Evolutionary conservation across 1,284 basidiomycete species (phyloP).

Genomic region (Termitomyces sp.): DNA sequence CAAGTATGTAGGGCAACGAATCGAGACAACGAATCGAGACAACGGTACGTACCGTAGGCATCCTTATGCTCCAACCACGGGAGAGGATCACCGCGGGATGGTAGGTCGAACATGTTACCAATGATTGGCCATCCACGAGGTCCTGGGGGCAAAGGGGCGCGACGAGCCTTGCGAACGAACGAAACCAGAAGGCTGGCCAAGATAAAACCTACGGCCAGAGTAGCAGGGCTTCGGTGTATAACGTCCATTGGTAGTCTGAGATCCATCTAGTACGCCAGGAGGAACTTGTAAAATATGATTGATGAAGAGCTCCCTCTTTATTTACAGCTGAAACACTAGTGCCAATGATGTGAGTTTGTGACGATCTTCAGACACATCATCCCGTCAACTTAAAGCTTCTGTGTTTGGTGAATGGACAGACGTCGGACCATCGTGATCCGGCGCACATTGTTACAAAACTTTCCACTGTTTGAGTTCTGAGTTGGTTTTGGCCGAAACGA

Average conservation of each 20-base stretch:
- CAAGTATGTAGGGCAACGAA: background rate
- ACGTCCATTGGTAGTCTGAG: background rate
- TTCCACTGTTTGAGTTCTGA: too few species aligned
- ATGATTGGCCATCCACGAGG: constrained; percentile 7
- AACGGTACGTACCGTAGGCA: background rate
- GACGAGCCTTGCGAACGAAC: background rate
- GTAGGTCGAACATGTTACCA: constrained; percentile 6
- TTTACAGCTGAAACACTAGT: too few species aligned
- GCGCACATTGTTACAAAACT: too few species aligned
- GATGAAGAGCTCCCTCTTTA: too few species aligned
- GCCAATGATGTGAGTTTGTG: too few species aligned
- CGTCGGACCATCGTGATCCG: too few species aligned
- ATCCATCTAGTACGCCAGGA: too few species aligned
- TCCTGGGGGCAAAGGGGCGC: constrained; percentile 4
- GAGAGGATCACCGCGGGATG: background rate
- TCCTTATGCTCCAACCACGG: constrained; percentile 7
- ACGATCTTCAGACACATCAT: too few species aligned
- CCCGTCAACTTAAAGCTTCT: too few species aligned
- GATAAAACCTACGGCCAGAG: background rate
- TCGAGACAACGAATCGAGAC: background rate
- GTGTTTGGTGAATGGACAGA: too few species aligned
- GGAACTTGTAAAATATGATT: too few species aligned
- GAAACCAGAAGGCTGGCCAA: background rate
- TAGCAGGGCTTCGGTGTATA: background rate
- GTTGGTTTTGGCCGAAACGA: too few species aligned